These are phyloP conservation scores for Strobilomyces echinocephalus DNA, from an alignment of 768 basidiomycete genomes.

Conservation along the genomic window DNA sequence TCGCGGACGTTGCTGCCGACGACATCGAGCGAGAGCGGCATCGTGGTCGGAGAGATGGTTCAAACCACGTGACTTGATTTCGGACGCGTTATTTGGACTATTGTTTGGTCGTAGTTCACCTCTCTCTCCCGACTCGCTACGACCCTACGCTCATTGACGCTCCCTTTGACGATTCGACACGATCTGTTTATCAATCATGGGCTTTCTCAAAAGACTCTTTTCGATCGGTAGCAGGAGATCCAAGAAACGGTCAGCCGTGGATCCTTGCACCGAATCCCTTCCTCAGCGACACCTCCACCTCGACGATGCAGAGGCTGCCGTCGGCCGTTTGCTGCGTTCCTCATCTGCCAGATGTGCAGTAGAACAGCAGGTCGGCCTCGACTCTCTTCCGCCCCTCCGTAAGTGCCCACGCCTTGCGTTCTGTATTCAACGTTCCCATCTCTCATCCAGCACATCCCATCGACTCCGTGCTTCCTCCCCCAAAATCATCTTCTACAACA, in stretches of 20 bases:
- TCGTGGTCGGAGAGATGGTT: background rate
- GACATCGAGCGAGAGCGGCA: conserved; percentile 36
- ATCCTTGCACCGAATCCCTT: conserved; percentile 24
- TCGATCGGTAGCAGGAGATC: conserved; percentile 64
- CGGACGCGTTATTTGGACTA: conserved; percentile 29
- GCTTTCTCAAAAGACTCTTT: conserved; percentile 57
- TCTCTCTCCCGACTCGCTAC: conserved; percentile 4
- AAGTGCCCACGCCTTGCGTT: conserved; percentile 28
- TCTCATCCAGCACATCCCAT: conserved; percentile 56
- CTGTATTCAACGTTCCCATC: background rate
- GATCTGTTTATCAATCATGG: conserved; percentile 41
- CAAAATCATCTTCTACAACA: conserved; percentile 49
- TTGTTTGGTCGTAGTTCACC: conserved; percentile 42
- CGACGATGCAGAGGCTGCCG: conserved; percentile 44
- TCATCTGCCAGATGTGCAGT: conserved; percentile 64
- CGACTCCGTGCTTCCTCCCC: conserved; percentile 47
- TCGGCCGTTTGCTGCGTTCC: conserved; percentile 57
- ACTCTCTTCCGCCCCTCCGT: conserved; percentile 67
- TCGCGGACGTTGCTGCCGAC: conserved; percentile 64
- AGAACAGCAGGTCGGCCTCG: conserved; percentile 51
- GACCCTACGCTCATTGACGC: conserved; percentile 26
- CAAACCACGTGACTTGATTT: conserved; percentile 13
- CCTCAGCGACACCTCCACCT: conserved; percentile 23
- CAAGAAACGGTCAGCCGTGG: conserved; percentile 38
- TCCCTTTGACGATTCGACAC: conserved; percentile 18